Evolutionary conservation across 2,329 filamentous ascomycete species (phyloP), one percentile per base, ranked within the genome.

Genomic region (Boeremia exigua): DNA sequence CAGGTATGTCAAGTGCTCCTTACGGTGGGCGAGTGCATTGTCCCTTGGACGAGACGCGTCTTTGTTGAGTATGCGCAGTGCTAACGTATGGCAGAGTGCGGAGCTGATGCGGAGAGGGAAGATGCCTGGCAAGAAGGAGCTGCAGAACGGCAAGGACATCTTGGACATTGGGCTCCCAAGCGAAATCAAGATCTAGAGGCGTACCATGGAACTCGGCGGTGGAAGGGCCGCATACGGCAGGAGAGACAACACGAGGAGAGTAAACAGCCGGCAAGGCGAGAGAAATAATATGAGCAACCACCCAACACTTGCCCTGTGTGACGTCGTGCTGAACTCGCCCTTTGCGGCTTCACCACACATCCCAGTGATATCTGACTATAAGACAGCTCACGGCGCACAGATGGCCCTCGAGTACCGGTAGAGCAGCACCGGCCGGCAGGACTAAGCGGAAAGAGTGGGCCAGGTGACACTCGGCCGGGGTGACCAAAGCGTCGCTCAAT

Each of bases 101-200:
- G 91, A 96, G 80, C 78, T 98, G 77, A 96, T 98, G 91, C 83
- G 88, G 57, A 80, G 86, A 61, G 86, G 86, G 33, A 90, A 86
- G 76, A 96, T 98, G 92, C 88, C 90, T 1, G 82, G 79, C 49
- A 97, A 96, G 86, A 86, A 80, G 59, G 85, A 96, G 71, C 78
- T 98, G 43, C 77, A 88, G 71, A 82, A 81, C 46, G 90, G 89
- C 0, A 75, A 73, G 37, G 79, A 82, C 58, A 78, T 81, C 45
- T 55, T 81, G 63, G 73, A 79, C 58, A 71, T 82, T 57, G 70
- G 70, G 15, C 65, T 81, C 15, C 79, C 79, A 19, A 72, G 72
- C 38, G 78, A 79, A 67, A 75, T 80, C 38, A 79, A 78, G 69
- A 79, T 80, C 15, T 80, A 38, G 39, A 45, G 27, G 45, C 32